phyloP scores from a whole-genome alignment of 1,139 yeast genomes.

The Dujonia santamariae region DNA sequence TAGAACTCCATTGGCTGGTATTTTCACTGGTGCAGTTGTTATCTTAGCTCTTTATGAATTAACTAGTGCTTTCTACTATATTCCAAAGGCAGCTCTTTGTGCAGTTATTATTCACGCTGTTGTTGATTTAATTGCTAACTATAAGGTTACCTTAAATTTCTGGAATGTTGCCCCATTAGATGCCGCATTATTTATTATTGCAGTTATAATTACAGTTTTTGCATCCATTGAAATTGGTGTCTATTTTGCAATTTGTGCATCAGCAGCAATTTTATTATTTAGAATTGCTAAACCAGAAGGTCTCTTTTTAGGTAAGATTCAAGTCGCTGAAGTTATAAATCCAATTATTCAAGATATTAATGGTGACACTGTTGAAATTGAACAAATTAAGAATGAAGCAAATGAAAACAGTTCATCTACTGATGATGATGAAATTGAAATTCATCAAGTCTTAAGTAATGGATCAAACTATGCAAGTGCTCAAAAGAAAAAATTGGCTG shows the following conservation, averaged over 20 bases:
- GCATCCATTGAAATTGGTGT: slow-evolving; percentile 84
- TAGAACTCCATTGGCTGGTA: slow-evolving; percentile 90
- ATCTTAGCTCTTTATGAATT: slow-evolving; percentile 80
- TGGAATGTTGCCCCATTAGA: slow-evolving; percentile 80
- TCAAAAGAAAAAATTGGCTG: slow-evolving; percentile 14
- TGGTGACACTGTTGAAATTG: slow-evolving; percentile 22
- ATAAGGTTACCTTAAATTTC: slow-evolving; percentile 67
- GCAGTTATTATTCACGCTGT: slow-evolving; percentile 97
- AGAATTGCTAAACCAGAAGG: slow-evolving; percentile 81
- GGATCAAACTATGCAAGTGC: slow-evolving; percentile 20
- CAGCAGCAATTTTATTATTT: slow-evolving; percentile 70
- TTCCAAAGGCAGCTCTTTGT: slow-evolving; percentile 82
- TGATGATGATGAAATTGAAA: slow-evolving; percentile 32
- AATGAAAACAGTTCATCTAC: slow-evolving; percentile 12
- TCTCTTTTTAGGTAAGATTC: slow-evolving; percentile 74
- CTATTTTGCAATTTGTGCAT: slow-evolving; percentile 85
- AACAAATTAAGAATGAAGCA: slow-evolving; percentile 10
- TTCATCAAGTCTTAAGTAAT: slow-evolving; percentile 39
- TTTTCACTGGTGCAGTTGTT: slow-evolving; percentile 87
- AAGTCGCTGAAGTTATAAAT: slow-evolving; percentile 65
- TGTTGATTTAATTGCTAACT: slow-evolving; percentile 76
- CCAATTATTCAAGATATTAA: slow-evolving; percentile 53
- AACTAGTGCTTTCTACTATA: slow-evolving; percentile 80
- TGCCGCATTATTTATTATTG: slow-evolving; percentile 69
- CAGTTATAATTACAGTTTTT: slow-evolving; percentile 78